These are phyloP conservation scores for Eucalyptus pauciflora DNA, from an alignment of 345 rosid species.

Conservation along the genomic window DNA sequence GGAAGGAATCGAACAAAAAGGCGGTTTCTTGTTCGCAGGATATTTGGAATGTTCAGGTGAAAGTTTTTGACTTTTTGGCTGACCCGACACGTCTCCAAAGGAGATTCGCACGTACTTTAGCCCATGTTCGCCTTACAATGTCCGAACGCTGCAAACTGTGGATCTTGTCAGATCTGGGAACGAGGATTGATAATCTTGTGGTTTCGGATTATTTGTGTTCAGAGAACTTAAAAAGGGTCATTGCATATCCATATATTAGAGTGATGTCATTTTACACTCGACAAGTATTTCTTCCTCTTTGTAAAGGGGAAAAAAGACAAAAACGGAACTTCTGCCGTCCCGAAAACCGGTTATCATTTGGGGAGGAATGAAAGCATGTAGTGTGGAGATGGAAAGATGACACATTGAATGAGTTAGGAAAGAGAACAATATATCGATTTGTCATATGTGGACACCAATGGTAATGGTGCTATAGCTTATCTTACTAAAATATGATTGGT, in stretches of 20 bases:
- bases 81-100: background rate
- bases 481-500: background rate
- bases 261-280: background rate
- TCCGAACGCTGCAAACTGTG: background rate
- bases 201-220: background rate
- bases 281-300: background rate
- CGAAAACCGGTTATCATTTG: background rate
- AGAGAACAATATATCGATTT: background rate
- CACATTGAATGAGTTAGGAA: background rate
- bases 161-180: background rate
- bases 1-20: background rate
- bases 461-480: background rate
- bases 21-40: background rate
- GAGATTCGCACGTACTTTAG: background rate
- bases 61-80: background rate
- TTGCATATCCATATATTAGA: accelerated
- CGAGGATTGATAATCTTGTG: background rate
- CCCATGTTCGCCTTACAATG: background rate
- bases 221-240: background rate
- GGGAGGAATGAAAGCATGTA: background rate
- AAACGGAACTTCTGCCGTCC: background rate
- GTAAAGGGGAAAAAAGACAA: background rate
- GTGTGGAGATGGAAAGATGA: background rate
- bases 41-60: background rate
- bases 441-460: background rate